phyloP scores from a whole-genome alignment of 2,329 filamentous ascomycete species.

The Cyphellophora europaea region DNA sequence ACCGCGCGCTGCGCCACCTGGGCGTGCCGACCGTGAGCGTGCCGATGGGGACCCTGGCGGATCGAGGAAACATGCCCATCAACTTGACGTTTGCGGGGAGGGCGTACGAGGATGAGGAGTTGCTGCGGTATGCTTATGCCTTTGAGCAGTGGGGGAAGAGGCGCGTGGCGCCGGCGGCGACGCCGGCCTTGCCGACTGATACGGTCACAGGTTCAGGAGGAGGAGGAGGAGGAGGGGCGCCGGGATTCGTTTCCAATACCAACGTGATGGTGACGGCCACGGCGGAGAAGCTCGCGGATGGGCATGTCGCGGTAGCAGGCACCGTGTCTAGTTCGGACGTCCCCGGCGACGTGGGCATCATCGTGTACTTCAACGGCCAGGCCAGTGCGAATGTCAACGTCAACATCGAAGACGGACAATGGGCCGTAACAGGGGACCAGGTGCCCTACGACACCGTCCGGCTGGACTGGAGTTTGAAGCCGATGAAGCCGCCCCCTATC shows the following conservation, averaged over 20 bases:
- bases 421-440: background rate
- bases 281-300: background rate
- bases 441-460: background rate
- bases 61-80: conserved; percentile 39
- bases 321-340: background rate
- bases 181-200: conserved; percentile 1
- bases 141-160: conserved; percentile 14
- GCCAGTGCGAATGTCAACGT: background rate
- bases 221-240: too few relatives aligned
- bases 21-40: conserved; percentile 47
- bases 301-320: background rate
- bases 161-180: background rate
- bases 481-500: background rate
- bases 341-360: background rate
- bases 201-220: too few relatives aligned
- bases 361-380: background rate
- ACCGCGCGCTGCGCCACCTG: conserved; percentile 43
- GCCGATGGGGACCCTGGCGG: conserved; percentile 41
- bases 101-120: conserved; percentile 34
- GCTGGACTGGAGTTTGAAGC: background rate
- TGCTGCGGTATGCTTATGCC: conserved; percentile 19
- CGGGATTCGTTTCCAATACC: too few relatives aligned
- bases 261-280: background rate
- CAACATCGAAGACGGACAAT: background rate
- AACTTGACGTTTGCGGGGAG: conserved; percentile 44